Evolutionary conservation across 2,329 filamentous ascomycete genomes (phyloP).

Genomic region (Fusarium aywerte): DNA sequence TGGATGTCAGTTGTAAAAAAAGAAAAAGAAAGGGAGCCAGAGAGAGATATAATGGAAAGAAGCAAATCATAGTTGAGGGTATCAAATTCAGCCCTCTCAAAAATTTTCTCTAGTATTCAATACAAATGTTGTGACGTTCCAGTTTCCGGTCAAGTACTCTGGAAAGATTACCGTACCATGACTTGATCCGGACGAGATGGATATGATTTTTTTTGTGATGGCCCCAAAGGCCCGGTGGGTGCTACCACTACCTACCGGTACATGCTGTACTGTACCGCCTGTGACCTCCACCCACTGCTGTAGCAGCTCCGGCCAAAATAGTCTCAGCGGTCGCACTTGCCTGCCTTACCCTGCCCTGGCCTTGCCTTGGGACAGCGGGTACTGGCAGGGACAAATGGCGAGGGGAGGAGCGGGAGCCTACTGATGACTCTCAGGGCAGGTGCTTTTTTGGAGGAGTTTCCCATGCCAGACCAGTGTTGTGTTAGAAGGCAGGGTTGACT

Average conservation of each 20-base stretch:
- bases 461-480: conserved; percentile 17
- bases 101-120: not conserved
- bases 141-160: not conserved
- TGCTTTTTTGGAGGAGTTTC: conserved; percentile 29
- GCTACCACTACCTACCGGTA: not conserved
- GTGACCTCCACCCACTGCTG: not conserved
- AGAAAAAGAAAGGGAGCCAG: not conserved
- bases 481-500: conserved; percentile 8
- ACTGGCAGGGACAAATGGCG: conserved; percentile 10
- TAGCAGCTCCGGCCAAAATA: conserved; percentile 28
- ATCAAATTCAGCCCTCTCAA: no score
- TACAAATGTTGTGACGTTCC: no score
- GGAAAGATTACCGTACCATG: not conserved
- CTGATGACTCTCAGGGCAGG: conserved; percentile 38
- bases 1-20: not conserved
- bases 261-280: not conserved
- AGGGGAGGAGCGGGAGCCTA: conserved; percentile 36
- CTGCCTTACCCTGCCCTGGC: conserved; percentile 4
- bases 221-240: no score
- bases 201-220: not conserved
- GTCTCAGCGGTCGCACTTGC: conserved; percentile 27
- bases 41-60: not conserved
- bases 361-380: not conserved
- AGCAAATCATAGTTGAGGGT: not conserved
- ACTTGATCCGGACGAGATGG: not conserved